Percentiles rank a stretch among this genome's conserved stretches.
These are phyloP conservation scores for Acrodontium crateriforme DNA, from an alignment of 2,329 filamentous ascomycete genomes.

Conservation along the genomic window DNA sequence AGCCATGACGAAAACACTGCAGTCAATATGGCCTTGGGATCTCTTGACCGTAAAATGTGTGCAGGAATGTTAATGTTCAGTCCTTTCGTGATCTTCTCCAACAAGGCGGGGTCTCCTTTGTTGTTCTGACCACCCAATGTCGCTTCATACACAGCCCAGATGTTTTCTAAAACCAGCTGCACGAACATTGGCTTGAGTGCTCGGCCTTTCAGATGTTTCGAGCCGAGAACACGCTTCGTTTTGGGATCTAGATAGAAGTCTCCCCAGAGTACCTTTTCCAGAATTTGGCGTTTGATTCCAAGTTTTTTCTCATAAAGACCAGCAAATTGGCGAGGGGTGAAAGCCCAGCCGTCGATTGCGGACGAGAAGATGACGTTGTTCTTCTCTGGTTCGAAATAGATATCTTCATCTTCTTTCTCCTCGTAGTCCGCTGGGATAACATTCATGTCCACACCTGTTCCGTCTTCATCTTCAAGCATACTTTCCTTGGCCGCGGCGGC, in stretches of 20 bases:
- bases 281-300: constrained; percentile 71
- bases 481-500: constrained; percentile 34
- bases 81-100: constrained; percentile 93
- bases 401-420: constrained; percentile 86
- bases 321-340: constrained; percentile 89
- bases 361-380: constrained; percentile 99
- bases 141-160: constrained; percentile 92
- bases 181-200: constrained; percentile 94
- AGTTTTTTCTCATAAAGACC: constrained; percentile 91
- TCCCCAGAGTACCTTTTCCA: constrained; percentile 95
- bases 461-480: constrained; percentile 42
- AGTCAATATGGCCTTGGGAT: constrained; percentile 70
- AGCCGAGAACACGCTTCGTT: constrained; percentile 79
- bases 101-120: constrained; percentile 65
- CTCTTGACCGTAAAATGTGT: constrained; percentile 72
- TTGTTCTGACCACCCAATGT: constrained; percentile 70
- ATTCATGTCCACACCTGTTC: constrained; percentile 27
- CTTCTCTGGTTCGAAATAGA: constrained; percentile 95
- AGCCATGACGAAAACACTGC: constrained; percentile 83
- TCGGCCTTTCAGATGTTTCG: constrained; percentile 85
- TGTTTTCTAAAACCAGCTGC: constrained; percentile 83
- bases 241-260: constrained; percentile 95
- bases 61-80: constrained; percentile 69
- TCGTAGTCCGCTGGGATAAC: constrained; percentile 52
- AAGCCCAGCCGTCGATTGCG: constrained; percentile 97